These are phyloP conservation scores for Boeremia exigua DNA, from an alignment of 2,329 filamentous ascomycete genomes.

Conservation along the genomic window DNA sequence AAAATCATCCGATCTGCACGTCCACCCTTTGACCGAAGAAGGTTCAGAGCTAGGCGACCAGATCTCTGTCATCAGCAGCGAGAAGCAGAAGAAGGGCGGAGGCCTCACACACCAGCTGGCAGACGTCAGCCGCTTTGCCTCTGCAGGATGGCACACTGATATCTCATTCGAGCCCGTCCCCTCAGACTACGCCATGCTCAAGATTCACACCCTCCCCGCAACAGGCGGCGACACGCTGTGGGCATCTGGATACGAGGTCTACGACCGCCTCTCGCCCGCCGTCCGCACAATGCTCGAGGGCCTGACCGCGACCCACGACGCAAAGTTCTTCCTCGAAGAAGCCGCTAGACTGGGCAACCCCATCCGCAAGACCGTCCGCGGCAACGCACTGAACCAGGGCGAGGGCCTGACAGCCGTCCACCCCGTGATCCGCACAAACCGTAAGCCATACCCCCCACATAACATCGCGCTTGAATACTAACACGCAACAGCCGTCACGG, in stretches of 20 bases:
- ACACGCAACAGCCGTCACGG: conserved; percentile 58
- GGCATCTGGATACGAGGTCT: conserved; percentile 53
- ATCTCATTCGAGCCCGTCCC: conserved; percentile 51
- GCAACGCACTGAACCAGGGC: conserved; percentile 63
- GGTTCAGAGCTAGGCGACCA: conserved; percentile 50
- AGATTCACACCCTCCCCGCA: conserved; percentile 42
- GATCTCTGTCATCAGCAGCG: conserved; percentile 49
- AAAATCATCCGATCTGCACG: conserved; percentile 34
- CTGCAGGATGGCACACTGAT: conserved; percentile 60
- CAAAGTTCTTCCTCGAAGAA: conserved; percentile 40
- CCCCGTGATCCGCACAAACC: conserved; percentile 68
- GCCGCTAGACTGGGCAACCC: conserved; percentile 36
- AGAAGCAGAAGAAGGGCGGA: conserved; percentile 40
- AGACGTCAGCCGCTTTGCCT: conserved; percentile 47
- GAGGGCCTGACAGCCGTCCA: conserved; percentile 59
- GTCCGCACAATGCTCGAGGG: conserved; percentile 57
- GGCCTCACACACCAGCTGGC: conserved; percentile 53
- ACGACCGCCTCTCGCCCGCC: conserved; percentile 57
- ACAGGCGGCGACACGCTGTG: conserved; percentile 47
- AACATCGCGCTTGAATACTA: not conserved
- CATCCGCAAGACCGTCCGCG: conserved; percentile 42
- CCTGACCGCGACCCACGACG: conserved; percentile 54
- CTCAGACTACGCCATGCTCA: conserved; percentile 49
- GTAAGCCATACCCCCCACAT: conserved; percentile 11
- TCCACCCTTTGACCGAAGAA: conserved; percentile 53